Evolutionary conservation across 148 eudicot species (phyloP).

Genomic region (Fagopyrum homotropicum): DNA sequence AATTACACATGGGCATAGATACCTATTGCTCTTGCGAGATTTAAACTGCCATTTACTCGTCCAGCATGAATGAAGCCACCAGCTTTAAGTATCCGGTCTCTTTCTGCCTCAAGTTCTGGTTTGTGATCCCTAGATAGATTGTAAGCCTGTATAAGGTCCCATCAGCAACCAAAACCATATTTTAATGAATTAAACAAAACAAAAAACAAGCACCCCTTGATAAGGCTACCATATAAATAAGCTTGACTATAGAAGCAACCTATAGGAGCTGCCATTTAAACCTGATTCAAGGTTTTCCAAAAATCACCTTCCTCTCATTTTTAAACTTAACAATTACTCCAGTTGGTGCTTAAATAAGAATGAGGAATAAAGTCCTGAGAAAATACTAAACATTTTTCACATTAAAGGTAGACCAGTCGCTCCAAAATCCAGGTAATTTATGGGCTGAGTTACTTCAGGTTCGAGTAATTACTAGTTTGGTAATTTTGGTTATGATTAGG

Average conservation of each 20-base stretch:
- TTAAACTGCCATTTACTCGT: slow-evolving; percentile 74
- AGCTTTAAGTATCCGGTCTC: slow-evolving; percentile 61
- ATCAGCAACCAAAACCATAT: background rate
- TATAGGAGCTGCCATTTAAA: too few relatives aligned
- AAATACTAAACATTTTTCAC: too few relatives aligned
- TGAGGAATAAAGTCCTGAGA: too few relatives aligned
- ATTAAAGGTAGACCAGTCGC: background rate
- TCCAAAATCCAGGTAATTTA: background rate
- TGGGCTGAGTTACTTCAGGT: background rate
- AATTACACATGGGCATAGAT: slow-evolving; percentile 11
- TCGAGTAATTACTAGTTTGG: background rate
- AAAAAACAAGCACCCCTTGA: background rate
- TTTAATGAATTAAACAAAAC: background rate
- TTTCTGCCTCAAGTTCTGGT: slow-evolving; percentile 62
- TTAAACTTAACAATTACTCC: too few relatives aligned
- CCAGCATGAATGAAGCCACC: slow-evolving; percentile 71
- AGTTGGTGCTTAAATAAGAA: too few relatives aligned
- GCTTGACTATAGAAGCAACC: background rate
- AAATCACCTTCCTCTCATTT: too few relatives aligned
- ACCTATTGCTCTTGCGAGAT: slow-evolving; percentile 81
- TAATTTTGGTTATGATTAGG: background rate
- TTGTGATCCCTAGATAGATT: slow-evolving; percentile 69
- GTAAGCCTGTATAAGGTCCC: slow-evolving; percentile 47
- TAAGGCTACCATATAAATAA: background rate
- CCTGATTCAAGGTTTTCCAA: too few relatives aligned